These are phyloP conservation scores for Mortierella polycephala DNA, from an alignment of 371 early-diverging fungal genomes.

Conservation along the genomic window DNA sequence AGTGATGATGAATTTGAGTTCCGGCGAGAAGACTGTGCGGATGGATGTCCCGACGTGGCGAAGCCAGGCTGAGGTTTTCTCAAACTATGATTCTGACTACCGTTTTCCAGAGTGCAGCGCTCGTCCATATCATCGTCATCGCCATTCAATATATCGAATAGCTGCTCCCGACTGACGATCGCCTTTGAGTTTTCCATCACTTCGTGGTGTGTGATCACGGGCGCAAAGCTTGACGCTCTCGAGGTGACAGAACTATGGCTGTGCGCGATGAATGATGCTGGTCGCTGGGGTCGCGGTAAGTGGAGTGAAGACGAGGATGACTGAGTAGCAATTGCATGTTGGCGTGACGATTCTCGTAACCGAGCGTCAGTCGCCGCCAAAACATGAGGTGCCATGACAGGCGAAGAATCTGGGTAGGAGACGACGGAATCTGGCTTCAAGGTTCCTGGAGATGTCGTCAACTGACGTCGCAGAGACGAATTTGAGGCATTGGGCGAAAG, in stretches of 20 bases:
- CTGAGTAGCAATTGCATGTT: conserved; percentile 4
- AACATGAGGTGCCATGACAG: conserved; percentile 35
- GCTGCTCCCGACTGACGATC: conserved; percentile 27
- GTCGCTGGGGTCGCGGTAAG: conserved; percentile 2
- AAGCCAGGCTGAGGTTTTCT: conserved; percentile 18
- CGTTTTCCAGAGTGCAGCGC: not conserved
- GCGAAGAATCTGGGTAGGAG: conserved; percentile 26
- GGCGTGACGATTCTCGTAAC: conserved; percentile 15
- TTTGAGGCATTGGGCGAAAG: too few relatives aligned
- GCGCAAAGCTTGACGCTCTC: conserved; percentile 8
- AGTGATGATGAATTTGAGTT: conserved; percentile 21
- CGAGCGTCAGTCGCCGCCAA: conserved; percentile 35
- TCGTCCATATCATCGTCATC: conserved; percentile 21
- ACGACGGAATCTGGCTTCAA: conserved; percentile 30
- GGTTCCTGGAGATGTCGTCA: not conserved
- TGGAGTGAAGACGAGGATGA: conserved; percentile 1
- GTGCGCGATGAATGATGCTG: not conserved
- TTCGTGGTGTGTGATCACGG: conserved; percentile 19
- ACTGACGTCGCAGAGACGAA: too few relatives aligned
- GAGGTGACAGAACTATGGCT: not conserved
- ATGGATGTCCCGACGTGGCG: conserved; percentile 6
- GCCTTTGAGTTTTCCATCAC: conserved; percentile 16
- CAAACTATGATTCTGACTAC: not conserved
- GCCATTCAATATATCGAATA: conserved; percentile 26
- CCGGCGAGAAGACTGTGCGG: conserved; percentile 23